A percentile compares a stretch with the other conserved stretches of the same genome.
Conservation (phyloP, 169 alveolate species). For the Plasmodium gonderi region DNA sequence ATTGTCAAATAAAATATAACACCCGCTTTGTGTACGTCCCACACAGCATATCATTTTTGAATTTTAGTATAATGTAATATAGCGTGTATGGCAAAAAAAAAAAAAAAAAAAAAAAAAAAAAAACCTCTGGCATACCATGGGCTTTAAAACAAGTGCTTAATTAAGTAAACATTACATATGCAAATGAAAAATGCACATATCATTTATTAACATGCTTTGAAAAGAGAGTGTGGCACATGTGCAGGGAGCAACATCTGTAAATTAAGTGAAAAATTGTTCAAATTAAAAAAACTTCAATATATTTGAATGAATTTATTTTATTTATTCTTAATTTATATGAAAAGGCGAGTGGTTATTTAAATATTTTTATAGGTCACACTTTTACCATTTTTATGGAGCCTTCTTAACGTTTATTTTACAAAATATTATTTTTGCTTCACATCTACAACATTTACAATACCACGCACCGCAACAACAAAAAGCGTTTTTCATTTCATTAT, state of each 20-base stretch:
- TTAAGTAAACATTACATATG: background rate
- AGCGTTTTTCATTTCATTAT: background rate
- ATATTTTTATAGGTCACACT: background rate
- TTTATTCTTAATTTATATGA: background rate
- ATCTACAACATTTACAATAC: background rate
- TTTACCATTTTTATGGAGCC: background rate
- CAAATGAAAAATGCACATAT: background rate
- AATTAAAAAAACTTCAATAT: background rate
- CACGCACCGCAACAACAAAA: background rate
- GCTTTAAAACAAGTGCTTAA: background rate
- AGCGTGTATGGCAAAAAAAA: too few relatives aligned
- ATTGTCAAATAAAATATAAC: background rate
- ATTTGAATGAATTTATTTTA: background rate
- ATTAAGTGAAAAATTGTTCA: conserved; percentile 7
- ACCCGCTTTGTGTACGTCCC: background rate
- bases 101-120: background rate
- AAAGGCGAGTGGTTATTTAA: background rate
- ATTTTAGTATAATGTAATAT: too few relatives aligned
- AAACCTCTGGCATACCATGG: too few relatives aligned
- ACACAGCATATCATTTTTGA: background rate
- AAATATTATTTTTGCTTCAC: background rate
- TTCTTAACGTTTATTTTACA: background rate
- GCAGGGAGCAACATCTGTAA: background rate
- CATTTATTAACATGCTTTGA: background rate
- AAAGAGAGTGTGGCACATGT: background rate